Evolutionary conservation across 139 green algal genomes (phyloP).

Genomic region (Chlorella sp.): DNA sequence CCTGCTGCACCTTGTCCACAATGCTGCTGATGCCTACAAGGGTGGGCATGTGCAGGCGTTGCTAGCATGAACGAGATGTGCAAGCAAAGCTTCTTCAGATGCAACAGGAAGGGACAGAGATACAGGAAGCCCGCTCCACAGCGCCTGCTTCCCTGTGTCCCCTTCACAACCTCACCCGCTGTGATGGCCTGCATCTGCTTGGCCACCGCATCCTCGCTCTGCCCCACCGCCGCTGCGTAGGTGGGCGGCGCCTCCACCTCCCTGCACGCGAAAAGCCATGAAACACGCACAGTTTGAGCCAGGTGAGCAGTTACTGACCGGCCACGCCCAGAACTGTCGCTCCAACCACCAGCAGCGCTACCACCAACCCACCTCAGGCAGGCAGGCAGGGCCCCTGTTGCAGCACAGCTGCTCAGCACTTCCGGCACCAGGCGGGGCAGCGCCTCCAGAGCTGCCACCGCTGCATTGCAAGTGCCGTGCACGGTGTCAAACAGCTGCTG

Average conservation of each 20-base stretch:
- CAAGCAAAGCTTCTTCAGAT: no score
- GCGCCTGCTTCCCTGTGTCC: no score
- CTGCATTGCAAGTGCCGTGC: constrained; percentile 69
- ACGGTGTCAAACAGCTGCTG: constrained; percentile 85
- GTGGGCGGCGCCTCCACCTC: constrained; percentile 44
- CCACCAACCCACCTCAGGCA: constrained; percentile 11
- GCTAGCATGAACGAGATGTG: no score
- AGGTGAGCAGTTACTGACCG: no score
- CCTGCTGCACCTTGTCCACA: constrained; percentile 83
- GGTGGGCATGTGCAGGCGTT: no score
- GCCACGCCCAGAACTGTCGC: no score
- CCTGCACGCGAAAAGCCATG: neutral
- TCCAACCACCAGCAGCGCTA: neutral
- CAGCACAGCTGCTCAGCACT: constrained; percentile 11
- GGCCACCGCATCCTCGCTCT: constrained; percentile 81
- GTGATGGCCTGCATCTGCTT: constrained; percentile 84
- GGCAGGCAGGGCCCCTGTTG: neutral
- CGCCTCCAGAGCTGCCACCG: constrained; percentile 20
- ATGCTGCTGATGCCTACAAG: constrained; percentile 72
- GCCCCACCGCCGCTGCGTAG: constrained; percentile 75
- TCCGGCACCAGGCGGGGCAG: constrained; percentile 10
- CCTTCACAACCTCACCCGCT: neutral
- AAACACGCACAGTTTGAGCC: no score
- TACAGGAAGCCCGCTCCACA: no score
- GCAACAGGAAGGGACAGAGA: no score